Evolutionary conservation across 345 rosid species (phyloP), one percentile per base, ranked within the genome.

Genomic region (Alliaria petiolata): DNA sequence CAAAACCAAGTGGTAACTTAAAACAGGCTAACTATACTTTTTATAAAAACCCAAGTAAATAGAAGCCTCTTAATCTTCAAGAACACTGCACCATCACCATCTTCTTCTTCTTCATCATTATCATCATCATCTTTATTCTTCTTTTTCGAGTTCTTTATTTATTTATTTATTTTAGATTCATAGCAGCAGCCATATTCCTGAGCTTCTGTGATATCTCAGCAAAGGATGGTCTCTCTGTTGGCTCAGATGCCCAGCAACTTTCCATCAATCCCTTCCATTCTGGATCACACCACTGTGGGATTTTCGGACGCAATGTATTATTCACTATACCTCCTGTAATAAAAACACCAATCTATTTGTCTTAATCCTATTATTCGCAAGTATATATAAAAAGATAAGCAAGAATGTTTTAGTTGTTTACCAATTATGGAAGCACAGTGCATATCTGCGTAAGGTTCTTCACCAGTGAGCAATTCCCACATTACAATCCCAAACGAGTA

Each of bases 381-480:
- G 43, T 64, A 36, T 35, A 39, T 8, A 0, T 39, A 39, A 0
- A 57, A 38, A 38, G 6, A 47, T 5, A 26, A 14, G 25, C 1
- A 60, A 67, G 25, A 26, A 42, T 43, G 11, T 14, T 43, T 3
- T 46, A 3, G 22, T 82, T 80, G 86, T 2, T 83, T 81, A 91
- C 99, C 99, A 33, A 95, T 95, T 80, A 95, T 95, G 57, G 96
- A 87, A 60, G 98, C 98, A 77, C 97, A 88, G 60, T 91, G 99
- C 93, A 88, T 81, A 66, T 86, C 91, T 52, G 95, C 80, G 78
- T 95, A 95, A 58, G 97, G 97, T 80, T 95, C 99, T 65, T 95
- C 93, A 15, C 96, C 98, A 1, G 97, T 91, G 8, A 95, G 96
- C 77, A 95, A 53, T 82, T 95, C 99, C 98, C 98, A 95, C 99